These are phyloP conservation scores for Phaeosphaeriaceae sp. DNA, from an alignment of 2,329 filamentous ascomycete genomes.

Conservation along the genomic window DNA sequence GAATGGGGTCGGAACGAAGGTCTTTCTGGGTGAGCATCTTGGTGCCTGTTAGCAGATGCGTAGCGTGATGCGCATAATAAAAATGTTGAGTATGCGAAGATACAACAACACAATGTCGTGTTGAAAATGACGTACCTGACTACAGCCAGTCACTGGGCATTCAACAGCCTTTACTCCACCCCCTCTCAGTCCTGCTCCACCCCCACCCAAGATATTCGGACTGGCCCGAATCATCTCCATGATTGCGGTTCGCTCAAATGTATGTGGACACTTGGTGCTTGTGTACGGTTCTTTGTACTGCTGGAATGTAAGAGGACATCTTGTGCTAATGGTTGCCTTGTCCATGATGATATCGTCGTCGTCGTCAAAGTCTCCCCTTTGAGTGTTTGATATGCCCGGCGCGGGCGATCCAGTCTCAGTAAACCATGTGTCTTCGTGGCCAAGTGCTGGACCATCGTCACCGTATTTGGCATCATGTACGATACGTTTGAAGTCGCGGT, in stretches of 20 bases:
- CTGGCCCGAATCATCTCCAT: constrained; percentile 56
- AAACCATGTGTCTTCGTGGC: constrained; percentile 69
- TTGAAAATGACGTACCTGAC: constrained; percentile 45
- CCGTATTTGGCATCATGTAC: constrained; percentile 66
- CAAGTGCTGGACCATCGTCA: constrained; percentile 60
- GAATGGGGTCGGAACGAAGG: constrained; percentile 37
- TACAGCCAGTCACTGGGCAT: constrained; percentile 72
- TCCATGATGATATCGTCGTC: constrained; percentile 72
- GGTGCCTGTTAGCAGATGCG: not conserved
- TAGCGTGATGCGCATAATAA: too few relatives aligned
- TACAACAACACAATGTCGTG: not conserved
- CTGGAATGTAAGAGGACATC: constrained; percentile 72
- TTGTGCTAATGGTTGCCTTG: constrained; percentile 67
- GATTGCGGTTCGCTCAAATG: constrained; percentile 72
- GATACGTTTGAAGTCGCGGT: constrained; percentile 66
- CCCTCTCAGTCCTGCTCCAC: constrained; percentile 14
- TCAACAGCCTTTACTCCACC: constrained; percentile 49
- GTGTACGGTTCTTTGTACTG: constrained; percentile 71
- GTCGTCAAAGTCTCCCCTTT: constrained; percentile 53
- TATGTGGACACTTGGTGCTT: constrained; percentile 72
- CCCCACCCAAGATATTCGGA: constrained; percentile 15
- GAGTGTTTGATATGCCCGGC: constrained; percentile 48
- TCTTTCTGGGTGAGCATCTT: constrained; percentile 41
- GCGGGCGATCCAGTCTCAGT: constrained; percentile 55
- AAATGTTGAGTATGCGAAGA: too few relatives aligned